Percentiles rank a stretch among this genome's conserved stretches.
Conservation (phyloP, 345 rosid genomes). For the Eucalyptus melliodora region DNA sequence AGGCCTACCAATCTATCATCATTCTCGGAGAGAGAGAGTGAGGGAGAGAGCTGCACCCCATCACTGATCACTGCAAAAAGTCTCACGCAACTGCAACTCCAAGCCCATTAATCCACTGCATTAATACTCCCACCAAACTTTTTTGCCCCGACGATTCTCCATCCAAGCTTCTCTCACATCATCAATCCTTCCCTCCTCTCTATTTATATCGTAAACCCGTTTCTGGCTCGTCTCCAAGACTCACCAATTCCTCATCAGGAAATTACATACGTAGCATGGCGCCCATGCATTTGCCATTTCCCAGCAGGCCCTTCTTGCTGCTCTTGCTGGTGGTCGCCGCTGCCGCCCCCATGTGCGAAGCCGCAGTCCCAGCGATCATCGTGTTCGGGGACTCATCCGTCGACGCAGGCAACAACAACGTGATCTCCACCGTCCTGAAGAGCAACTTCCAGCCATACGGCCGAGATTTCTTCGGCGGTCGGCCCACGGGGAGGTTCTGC, state of each 20-base stretch:
- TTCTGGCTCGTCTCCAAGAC: neutral
- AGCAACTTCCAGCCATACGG: constrained; percentile 51
- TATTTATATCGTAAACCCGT: neutral
- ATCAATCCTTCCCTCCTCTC: neutral
- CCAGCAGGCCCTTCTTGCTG: neutral
- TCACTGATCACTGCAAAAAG: neutral
- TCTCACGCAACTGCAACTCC: neutral
- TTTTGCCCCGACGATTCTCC: no score
- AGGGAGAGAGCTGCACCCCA: neutral
- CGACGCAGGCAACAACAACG: constrained; percentile 45
- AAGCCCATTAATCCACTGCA: neutral
- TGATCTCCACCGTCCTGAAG: constrained; percentile 22
- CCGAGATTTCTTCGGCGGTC: constrained; percentile 31
- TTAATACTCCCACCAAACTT: neutral
- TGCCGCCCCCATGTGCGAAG: neutral
- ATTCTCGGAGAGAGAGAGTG: neutral
- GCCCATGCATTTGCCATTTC: neutral
- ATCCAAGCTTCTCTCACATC: neutral
- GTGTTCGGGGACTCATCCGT: constrained; percentile 56
- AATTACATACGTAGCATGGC: neutral
- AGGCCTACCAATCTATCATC: neutral
- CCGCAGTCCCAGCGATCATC: constrained; percentile 28
- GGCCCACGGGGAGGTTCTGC: constrained; percentile 41
- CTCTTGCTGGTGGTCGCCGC: neutral
- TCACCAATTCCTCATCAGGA: neutral